These are phyloP conservation scores for Pythium plurisporium DNA, from an alignment of 352 stramenopile species.

Conservation along the genomic window DNA sequence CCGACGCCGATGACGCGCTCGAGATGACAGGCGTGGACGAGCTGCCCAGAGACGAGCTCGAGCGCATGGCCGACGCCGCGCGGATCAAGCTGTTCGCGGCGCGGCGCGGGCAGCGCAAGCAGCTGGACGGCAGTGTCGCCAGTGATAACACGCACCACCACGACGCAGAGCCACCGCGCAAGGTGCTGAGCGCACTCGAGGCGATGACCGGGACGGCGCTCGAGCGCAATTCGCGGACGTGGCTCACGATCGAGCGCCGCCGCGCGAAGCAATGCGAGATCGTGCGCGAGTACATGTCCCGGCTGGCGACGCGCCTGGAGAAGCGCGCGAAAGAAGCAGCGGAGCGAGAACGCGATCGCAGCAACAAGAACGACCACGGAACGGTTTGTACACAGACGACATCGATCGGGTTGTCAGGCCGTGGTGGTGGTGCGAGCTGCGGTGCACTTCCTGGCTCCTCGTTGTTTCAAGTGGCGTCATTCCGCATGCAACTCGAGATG, in stretches of 20 bases:
- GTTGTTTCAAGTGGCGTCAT: slow-evolving; percentile 46
- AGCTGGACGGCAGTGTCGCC: not conserved
- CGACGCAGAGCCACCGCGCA: not conserved
- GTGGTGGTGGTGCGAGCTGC: not conserved
- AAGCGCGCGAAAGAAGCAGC: not conserved
- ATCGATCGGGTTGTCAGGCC: not conserved
- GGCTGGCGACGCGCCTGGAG: not conserved
- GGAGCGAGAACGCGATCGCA: not conserved
- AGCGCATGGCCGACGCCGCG: slow-evolving; percentile 48
- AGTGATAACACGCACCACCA: not conserved
- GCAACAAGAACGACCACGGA: slow-evolving; percentile 5
- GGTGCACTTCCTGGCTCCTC: not conserved
- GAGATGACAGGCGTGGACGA: slow-evolving; percentile 49
- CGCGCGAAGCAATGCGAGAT: slow-evolving; percentile 21
- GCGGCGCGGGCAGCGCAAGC: not conserved
- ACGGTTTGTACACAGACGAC: not conserved
- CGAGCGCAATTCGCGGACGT: not conserved
- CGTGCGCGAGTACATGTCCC: slow-evolving; percentile 17
- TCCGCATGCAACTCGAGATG: slow-evolving; percentile 71
- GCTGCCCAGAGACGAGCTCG: slow-evolving; percentile 48
- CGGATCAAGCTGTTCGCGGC: slow-evolving; percentile 49
- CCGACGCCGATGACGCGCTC: slow-evolving; percentile 23
- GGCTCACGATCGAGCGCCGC: slow-evolving; percentile 5
- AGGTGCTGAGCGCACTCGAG: slow-evolving; percentile 5
- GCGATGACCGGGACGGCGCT: slow-evolving; percentile 19